Evolutionary conservation across 164 flowering plant species (phyloP).

Genomic region (Tinospora cordifolia): DNA sequence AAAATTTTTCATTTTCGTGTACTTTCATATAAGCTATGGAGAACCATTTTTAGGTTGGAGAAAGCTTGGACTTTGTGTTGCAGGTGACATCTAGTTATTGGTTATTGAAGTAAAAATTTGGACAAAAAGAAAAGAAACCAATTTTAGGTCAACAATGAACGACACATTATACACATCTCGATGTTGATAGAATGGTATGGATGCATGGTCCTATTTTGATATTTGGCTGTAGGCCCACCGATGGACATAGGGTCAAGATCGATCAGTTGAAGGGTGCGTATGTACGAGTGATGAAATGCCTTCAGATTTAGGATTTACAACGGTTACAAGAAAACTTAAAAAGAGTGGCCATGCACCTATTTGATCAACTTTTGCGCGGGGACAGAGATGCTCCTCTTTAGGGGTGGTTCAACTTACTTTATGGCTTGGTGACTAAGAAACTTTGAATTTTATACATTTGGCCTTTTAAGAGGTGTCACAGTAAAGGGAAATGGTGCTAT

Average conservation of each 20-base stretch:
- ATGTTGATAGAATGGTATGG: no score
- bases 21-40: no score
- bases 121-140: no score
- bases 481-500: background rate
- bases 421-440: slow-evolving; percentile 6
- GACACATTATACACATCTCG: no score
- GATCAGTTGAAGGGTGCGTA: background rate
- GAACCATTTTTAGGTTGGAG: no score
- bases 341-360: background rate
- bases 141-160: no score
- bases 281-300: background rate
- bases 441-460: background rate
- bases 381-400: background rate
- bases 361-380: background rate
- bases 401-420: background rate
- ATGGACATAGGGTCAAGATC: background rate
- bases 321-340: background rate
- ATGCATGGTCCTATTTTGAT: no score
- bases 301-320: background rate
- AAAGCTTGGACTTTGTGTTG: no score
- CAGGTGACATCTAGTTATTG: no score
- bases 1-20: no score
- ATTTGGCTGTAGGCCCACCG: background rate
- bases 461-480: background rate
- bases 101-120: no score